These are phyloP conservation scores for Globisporangium sylvaticum DNA, from an alignment of 352 stramenopile genomes.

Conservation along the genomic window DNA sequence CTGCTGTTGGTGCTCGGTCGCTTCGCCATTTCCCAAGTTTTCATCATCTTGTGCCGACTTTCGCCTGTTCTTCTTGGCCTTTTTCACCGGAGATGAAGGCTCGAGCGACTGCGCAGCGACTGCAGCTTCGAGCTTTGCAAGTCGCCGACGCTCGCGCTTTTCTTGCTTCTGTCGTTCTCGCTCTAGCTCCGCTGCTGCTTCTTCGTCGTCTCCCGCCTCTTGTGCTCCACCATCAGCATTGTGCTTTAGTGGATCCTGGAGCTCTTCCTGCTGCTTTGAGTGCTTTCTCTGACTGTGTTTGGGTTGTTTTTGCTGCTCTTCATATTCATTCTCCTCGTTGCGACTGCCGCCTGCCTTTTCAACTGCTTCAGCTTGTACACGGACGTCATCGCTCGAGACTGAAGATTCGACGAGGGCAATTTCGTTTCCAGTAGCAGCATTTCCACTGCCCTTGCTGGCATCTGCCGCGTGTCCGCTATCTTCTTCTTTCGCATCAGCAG, in stretches of 20 bases:
- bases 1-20: background rate
- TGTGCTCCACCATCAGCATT: background rate
- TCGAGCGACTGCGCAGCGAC: constrained; percentile 31
- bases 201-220: constrained; percentile 1
- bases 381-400: background rate
- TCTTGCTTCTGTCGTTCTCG: constrained; percentile 25
- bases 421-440: background rate
- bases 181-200: constrained; percentile 1
- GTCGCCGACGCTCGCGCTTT: constrained; percentile 28
- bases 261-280: background rate
- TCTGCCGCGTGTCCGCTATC: background rate
- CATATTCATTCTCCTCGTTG: background rate
- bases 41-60: background rate
- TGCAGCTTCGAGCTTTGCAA: constrained; percentile 33
- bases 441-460: background rate
- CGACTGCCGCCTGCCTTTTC: background rate
- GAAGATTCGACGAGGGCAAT: background rate
- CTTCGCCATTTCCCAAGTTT: background rate
- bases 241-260: background rate
- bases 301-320: background rate
- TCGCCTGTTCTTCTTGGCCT: background rate
- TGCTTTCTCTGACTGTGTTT: background rate
- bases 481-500: background rate
- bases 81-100: constrained; percentile 2
- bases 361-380: background rate